phyloP scores from a whole-genome alignment of 148 eudicot genomes.

The Vaccinium vitisidaea region DNA sequence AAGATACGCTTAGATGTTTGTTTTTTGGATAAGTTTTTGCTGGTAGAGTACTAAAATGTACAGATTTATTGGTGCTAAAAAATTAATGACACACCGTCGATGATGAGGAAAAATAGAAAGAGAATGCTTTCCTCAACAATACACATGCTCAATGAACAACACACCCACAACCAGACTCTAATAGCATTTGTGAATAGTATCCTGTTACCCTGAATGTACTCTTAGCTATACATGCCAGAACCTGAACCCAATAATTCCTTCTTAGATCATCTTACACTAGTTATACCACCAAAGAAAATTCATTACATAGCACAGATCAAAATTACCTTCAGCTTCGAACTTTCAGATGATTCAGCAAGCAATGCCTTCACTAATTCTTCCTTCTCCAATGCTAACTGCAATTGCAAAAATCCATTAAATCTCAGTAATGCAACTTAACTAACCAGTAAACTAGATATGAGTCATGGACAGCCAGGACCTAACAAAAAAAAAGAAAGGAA shows the following conservation, averaged over 20 bases:
- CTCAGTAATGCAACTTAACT: not conserved
- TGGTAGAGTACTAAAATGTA: not conserved
- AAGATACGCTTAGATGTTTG: not conserved
- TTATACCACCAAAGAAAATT: not conserved
- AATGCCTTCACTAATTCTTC: conserved; percentile 75
- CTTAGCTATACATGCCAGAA: not conserved
- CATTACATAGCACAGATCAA: conserved; percentile 1
- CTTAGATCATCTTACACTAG: not conserved
- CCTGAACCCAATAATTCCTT: not conserved
- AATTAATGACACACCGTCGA: not conserved
- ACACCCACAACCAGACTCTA: not conserved
- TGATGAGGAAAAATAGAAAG: no score
- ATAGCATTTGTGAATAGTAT: not conserved
- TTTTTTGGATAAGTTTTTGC: not conserved
- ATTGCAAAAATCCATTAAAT: conserved; percentile 17
- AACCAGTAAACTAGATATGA: not conserved
- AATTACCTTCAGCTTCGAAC: conserved; percentile 75
- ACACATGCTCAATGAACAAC: not conserved
- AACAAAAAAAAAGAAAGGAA: not conserved
- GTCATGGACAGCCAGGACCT: conserved; percentile 1
- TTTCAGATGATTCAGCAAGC: conserved; percentile 55
- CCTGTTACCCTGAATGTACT: not conserved
- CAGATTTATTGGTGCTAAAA: not conserved
- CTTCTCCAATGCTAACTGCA: conserved; percentile 80
- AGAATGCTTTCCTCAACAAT: not conserved